phyloP scores from a whole-genome alignment of 2,329 filamentous ascomycete species.

The Ophiostoma perfectum region DNA sequence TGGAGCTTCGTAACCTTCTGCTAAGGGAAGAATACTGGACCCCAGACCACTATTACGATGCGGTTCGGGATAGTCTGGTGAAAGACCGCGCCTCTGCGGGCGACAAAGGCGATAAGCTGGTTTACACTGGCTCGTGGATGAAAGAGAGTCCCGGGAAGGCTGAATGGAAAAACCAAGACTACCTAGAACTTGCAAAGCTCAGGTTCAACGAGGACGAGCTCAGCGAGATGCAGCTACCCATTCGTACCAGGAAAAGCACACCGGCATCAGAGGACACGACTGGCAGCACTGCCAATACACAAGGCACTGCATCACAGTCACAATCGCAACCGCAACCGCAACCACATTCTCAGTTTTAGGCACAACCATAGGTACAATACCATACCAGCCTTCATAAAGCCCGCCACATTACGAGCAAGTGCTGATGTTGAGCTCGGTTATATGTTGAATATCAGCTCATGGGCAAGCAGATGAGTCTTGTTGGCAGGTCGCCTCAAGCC shows the following conservation, averaged over 20 bases:
- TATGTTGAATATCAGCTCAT: too few species aligned
- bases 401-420: conserved; percentile 26
- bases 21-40: neutral
- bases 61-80: neutral
- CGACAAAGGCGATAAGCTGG: neutral
- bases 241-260: neutral
- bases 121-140: neutral
- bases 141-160: neutral
- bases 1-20: neutral
- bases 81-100: neutral
- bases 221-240: neutral
- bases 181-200: neutral
- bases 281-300: neutral
- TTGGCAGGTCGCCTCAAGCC: too few species aligned
- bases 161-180: neutral
- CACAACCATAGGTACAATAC: neutral
- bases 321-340: neutral
- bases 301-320: neutral
- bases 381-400: too few species aligned
- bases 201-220: neutral
- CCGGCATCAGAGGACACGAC: neutral
- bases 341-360: neutral
- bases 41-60: neutral
- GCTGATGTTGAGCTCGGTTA: too few species aligned
- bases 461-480: too few species aligned